phyloP scores from a whole-genome alignment of 2,329 filamentous ascomycete species.

The Hysterium pulicare region DNA sequence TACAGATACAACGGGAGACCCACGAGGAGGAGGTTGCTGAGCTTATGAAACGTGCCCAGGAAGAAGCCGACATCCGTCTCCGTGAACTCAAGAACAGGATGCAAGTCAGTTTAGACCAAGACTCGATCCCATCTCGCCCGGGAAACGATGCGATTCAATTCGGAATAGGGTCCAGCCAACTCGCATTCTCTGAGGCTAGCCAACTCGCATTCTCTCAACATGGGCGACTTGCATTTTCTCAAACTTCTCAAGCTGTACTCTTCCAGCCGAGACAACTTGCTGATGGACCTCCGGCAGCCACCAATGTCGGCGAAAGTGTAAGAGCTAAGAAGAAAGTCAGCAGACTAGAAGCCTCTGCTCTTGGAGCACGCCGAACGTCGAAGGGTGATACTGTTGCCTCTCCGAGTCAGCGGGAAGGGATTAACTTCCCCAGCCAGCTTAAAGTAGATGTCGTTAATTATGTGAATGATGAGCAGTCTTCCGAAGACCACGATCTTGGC shows the following conservation, averaged over 20 bases:
- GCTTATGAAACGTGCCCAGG: neutral
- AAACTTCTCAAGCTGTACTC: neutral
- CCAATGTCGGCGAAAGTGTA: neutral
- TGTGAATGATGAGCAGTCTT: too few relatives aligned
- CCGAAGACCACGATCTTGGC: conserved; percentile 2
- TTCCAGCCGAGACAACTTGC: neutral
- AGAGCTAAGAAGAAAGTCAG: conserved; percentile 19
- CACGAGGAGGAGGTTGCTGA: neutral
- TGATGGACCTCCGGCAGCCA: neutral
- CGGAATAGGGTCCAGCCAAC: too few relatives aligned
- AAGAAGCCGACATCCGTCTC: neutral
- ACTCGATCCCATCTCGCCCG: too few relatives aligned
- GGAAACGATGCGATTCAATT: too few relatives aligned
- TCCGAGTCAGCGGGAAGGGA: neutral
- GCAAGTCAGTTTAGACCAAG: neutral
- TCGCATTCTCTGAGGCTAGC: too few relatives aligned
- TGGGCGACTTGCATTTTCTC: neutral
- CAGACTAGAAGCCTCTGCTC: too few relatives aligned
- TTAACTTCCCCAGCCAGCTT: neutral
- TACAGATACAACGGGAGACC: conserved; percentile 2
- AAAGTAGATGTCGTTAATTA: neutral
- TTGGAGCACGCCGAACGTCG: too few relatives aligned
- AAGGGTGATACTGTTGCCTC: neutral
- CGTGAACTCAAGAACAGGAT: neutral
- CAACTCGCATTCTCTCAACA: neutral